Evolutionary conservation across 2,329 filamentous ascomycete species (phyloP).

Genomic region (Chaetomiaceae sp.): DNA sequence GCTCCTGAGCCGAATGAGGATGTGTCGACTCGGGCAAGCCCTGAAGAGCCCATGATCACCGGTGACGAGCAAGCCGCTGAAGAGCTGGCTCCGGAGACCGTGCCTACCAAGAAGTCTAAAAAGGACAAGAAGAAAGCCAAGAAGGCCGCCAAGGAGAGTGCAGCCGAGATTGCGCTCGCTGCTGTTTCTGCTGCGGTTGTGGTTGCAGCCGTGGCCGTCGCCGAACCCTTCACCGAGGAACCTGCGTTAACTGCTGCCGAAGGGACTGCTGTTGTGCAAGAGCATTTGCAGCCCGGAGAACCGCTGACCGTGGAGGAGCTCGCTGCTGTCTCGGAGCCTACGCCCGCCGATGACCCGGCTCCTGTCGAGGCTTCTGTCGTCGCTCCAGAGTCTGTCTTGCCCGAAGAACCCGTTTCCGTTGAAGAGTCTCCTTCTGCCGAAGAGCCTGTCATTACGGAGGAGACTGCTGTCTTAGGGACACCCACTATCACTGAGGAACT

Average conservation of each 20-base stretch:
- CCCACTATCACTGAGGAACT: neutral
- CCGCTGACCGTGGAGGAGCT: too few relatives aligned
- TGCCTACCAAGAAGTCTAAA: constrained; percentile 31
- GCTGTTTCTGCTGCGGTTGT: neutral
- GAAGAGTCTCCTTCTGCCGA: neutral
- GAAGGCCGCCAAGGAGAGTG: constrained; percentile 10
- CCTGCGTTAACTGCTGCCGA: neutral
- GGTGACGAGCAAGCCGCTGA: neutral
- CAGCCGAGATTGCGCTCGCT: neutral
- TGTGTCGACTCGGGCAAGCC: neutral
- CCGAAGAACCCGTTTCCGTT: neutral
- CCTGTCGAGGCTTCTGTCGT: neutral
- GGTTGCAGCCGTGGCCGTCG: too few relatives aligned
- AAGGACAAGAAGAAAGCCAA: constrained; percentile 26
- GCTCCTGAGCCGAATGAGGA: neutral
- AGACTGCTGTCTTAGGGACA: neutral
- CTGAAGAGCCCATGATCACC: neutral
- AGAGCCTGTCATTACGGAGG: neutral
- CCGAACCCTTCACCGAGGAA: too few relatives aligned
- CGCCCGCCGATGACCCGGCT: neutral
- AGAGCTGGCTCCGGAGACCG: constrained; percentile 1
- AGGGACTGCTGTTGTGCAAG: neutral
- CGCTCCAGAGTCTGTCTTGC: neutral
- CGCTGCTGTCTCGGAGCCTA: too few relatives aligned
- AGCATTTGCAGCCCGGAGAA: too few relatives aligned